Evolutionary conservation across 2,329 filamentous ascomycete species (phyloP).

Genomic region (Ustilaginoidea virens): DNA sequence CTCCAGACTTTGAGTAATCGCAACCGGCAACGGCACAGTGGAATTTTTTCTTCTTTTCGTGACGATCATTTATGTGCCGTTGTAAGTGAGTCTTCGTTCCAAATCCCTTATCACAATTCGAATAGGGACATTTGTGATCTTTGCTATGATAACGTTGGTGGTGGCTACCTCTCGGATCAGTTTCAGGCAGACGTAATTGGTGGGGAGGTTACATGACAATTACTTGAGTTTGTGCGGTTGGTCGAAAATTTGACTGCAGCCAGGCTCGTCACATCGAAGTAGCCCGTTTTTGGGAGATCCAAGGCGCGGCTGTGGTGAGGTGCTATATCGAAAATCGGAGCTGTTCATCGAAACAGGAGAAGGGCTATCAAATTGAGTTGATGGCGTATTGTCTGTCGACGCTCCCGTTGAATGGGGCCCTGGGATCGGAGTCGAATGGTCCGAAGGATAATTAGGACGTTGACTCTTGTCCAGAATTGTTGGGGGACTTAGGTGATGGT

Average conservation of each 20-base stretch:
- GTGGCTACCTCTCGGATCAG: conserved; percentile 23
- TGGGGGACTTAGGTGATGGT: conserved; percentile 11
- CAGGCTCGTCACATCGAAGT: conserved; percentile 20
- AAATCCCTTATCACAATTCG: conserved; percentile 38
- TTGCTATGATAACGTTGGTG: conserved; percentile 46
- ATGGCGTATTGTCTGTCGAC: conserved; percentile 29
- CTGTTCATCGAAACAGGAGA: conserved; percentile 23
- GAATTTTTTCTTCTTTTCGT: conserved; percentile 43
- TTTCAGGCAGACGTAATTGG: too few relatives aligned
- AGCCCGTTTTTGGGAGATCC: conserved; percentile 14
- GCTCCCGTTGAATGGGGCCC: conserved; percentile 23
- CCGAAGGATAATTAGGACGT: conserved; percentile 20
- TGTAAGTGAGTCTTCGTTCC: conserved; percentile 47
- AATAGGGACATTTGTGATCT: conserved; percentile 40
- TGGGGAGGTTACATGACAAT: too few relatives aligned
- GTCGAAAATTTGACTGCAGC: conserved; percentile 30
- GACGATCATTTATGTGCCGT: conserved; percentile 46
- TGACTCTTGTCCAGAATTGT: conserved; percentile 10
- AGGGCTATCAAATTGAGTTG: conserved; percentile 27
- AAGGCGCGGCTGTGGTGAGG: conserved; percentile 17
- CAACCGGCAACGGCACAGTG: conserved; percentile 40
- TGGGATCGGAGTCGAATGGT: conserved; percentile 26
- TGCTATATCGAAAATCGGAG: conserved; percentile 21
- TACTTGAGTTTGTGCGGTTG: conserved; percentile 46
- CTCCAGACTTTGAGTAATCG: conserved; percentile 38